These are phyloP conservation scores for Linanthus parryae DNA, from an alignment of 148 eudicot genomes.

Conservation along the genomic window DNA sequence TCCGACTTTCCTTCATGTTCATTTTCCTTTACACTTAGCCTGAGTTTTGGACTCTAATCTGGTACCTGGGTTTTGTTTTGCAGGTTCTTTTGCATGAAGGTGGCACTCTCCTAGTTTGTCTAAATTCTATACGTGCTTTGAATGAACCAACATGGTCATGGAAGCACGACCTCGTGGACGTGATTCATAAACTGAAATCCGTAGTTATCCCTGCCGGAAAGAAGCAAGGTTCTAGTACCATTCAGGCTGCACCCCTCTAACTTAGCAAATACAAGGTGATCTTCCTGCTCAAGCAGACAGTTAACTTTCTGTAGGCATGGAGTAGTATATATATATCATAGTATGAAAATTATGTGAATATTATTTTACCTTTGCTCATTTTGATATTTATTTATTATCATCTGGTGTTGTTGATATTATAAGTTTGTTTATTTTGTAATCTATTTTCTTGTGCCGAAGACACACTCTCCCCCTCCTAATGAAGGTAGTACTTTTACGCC, in stretches of 20 bases:
- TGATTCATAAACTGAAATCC: conserved; percentile 31
- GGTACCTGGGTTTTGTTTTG: conserved; percentile 15
- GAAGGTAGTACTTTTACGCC: too few relatives aligned
- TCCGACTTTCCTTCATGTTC: background rate
- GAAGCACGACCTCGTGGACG: conserved; percentile 42
- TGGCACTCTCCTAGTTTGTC: conserved; percentile 88
- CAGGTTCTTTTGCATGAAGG: conserved; percentile 98
- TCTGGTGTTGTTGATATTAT: too few relatives aligned
- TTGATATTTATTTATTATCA: too few relatives aligned
- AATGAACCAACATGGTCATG: conserved; percentile 64
- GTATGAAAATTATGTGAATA: conserved; percentile 3
- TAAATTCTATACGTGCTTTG: conserved; percentile 83
- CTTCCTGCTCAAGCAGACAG: background rate
- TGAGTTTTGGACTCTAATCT: background rate
- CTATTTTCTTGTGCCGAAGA: too few relatives aligned
- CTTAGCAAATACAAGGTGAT: conserved; percentile 7
- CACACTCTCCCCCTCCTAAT: too few relatives aligned
- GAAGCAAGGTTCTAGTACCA: conserved; percentile 24
- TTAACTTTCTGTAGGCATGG: background rate
- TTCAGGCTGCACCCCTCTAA: conserved; percentile 44
- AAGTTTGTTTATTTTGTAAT: too few relatives aligned
- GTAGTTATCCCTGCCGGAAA: conserved; percentile 8
- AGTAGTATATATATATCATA: background rate
- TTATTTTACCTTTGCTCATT: background rate
- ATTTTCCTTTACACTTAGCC: background rate